Conservation (phyloP, 805 yeast genomes). For the Yarrowia sp. region DNA sequence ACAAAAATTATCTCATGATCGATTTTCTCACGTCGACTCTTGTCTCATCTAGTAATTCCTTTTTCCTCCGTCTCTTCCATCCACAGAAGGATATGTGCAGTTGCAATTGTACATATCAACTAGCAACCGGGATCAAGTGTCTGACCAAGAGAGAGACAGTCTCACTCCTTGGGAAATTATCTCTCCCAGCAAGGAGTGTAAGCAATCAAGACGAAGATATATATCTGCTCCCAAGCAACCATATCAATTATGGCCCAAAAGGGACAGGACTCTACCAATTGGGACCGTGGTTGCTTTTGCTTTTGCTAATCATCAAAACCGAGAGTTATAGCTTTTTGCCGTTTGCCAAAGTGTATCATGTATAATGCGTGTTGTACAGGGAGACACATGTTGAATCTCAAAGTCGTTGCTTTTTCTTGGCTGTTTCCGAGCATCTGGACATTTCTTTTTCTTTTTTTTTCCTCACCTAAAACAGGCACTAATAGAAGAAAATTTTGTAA, state of each 20-base stretch:
- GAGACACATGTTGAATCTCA: background rate
- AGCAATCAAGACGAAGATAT: background rate
- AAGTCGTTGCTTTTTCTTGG: background rate
- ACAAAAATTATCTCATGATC: background rate
- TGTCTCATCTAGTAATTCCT: background rate
- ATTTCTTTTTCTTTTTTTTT: background rate
- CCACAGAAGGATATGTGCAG: background rate
- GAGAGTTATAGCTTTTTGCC: constrained; percentile 14
- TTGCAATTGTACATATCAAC: background rate
- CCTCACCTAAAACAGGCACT: background rate
- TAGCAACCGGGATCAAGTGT: background rate
- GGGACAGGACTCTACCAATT: background rate
- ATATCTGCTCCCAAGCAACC: background rate
- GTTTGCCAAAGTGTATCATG: constrained; percentile 1
- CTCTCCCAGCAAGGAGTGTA: background rate
- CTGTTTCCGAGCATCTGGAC: background rate
- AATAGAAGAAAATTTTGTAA: background rate
- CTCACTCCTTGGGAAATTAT: background rate
- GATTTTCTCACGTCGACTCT: background rate
- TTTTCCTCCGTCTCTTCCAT: background rate
- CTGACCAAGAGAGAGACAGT: background rate
- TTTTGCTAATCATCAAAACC: background rate
- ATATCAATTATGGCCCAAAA: background rate
- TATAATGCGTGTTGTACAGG: background rate
- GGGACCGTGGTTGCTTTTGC: background rate